These are phyloP conservation scores for Neckera pumila DNA, from an alignment of 225 moss, liverwort and hornwort species.

Conservation along the genomic window DNA sequence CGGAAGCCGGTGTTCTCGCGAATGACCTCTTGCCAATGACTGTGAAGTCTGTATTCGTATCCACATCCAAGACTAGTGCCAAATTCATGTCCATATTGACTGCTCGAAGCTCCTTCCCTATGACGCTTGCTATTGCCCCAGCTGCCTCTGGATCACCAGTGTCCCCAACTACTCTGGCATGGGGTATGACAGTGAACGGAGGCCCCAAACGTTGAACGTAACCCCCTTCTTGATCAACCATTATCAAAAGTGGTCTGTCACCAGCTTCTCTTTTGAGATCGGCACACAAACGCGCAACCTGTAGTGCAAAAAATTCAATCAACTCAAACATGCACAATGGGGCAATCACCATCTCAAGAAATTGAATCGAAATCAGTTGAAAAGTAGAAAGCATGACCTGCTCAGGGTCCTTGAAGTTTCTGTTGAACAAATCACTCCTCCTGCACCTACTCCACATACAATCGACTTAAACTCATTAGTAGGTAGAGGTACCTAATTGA, in stretches of 20 bases:
- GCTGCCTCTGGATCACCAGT: constrained; percentile 49
- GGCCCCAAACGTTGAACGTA: constrained; percentile 58
- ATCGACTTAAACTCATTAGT: background rate
- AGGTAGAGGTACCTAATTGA: background rate
- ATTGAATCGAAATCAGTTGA: background rate
- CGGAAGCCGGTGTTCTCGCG: constrained; percentile 19
- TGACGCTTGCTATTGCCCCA: constrained; percentile 54
- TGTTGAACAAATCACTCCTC: constrained; percentile 59
- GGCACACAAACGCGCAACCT: constrained; percentile 49
- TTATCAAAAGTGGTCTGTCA: constrained; percentile 41
- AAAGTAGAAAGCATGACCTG: constrained; percentile 27
- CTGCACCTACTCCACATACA: constrained; percentile 41
- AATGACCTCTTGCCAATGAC: constrained; percentile 51
- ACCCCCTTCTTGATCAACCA: constrained; percentile 81
- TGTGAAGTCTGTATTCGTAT: constrained; percentile 31
- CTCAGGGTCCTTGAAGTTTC: constrained; percentile 58
- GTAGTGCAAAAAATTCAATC: background rate
- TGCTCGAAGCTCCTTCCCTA: constrained; percentile 59
- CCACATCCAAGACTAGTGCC: constrained; percentile 75
- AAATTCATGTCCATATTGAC: constrained; percentile 75
- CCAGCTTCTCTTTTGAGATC: constrained; percentile 58
- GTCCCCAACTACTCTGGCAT: constrained; percentile 42
- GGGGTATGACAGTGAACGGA: constrained; percentile 54
- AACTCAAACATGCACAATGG: background rate
- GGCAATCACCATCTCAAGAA: background rate